Base-by-base conservation (phyloP, 2,329 filamentous ascomycete genomes). In the Cladosporium phlei region DNA sequence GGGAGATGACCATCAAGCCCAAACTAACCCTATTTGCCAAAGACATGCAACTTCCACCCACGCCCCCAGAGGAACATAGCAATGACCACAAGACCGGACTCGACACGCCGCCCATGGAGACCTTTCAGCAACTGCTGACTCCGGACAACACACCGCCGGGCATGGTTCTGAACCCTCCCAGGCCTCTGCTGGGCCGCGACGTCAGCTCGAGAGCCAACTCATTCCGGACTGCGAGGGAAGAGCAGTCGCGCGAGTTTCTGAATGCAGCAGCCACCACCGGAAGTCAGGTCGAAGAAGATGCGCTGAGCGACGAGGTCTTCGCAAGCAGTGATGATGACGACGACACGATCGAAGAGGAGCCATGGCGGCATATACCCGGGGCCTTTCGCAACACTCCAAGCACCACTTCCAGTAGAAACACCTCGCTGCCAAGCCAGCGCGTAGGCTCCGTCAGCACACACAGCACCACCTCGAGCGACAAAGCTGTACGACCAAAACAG, bases 221-320 rank as follows among this genome's bases (percentile, higher is more conserved):
- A 6, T 50, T 50, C 20, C 25, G 28, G 29, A 50, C 48, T 16
- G 48, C 48, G 24, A 39, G 40, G 16, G 48, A 50, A 27, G 27
- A 47, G 20, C 25, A 16, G 12, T 50, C 48, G 33, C 22, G n/a
- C 22, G 42, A 45, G 42, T 45, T 45, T 20, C 14, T 45, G 24
- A 22, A 12, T 8, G 17, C 21, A 5, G 32, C 17, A 5, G 16
- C 27, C n/a, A 32, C 35, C 6, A 24, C 30, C 12, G 14, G 20
- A 3, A 45, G 42, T 8, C 42, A 45, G 20, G 32, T 30, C 30
- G 42, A 20, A 21, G 42, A 45, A 3, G 42, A 35, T 17, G 17
- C 19, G 3, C 25, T 24, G 22, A 45, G 42, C 42, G 32, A 35
- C 12, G 42, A 34, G 14, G 16, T 43, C 29, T 30, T 17, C 20